Conservation (phyloP, 495 filamentous ascomycete genomes). For the Hypoxylon fuscum region DNA sequence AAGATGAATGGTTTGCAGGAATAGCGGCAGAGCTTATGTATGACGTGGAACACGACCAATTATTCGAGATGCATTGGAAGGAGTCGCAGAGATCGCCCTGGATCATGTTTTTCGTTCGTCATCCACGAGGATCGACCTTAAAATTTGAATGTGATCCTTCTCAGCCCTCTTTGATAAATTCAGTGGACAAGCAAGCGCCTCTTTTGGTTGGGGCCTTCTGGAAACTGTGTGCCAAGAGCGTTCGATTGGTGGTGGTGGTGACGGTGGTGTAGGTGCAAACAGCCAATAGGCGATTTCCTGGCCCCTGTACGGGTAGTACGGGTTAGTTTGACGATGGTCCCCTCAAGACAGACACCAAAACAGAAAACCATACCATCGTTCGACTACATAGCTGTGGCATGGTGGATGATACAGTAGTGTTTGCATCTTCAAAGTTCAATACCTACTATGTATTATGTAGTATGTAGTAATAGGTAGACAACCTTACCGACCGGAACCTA, state of each 20-base stretch:
- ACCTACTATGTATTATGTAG: too few relatives aligned
- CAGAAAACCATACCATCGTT: slow-evolving; percentile 14
- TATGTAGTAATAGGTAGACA: too few relatives aligned
- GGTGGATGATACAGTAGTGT: not conserved
- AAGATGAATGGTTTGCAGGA: slow-evolving; percentile 33
- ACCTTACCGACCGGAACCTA: not conserved
- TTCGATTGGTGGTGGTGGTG: too few relatives aligned
- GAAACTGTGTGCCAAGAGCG: slow-evolving; percentile 8
- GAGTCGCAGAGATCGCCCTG: slow-evolving; percentile 8
- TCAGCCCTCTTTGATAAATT: slow-evolving; percentile 2
- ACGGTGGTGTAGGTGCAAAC: not conserved
- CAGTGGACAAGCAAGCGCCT: slow-evolving; percentile 24
- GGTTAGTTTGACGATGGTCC: slow-evolving; percentile 18
- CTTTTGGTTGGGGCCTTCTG: not conserved
- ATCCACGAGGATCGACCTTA: slow-evolving; percentile 5
- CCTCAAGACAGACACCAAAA: not conserved
- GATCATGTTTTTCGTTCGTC: slow-evolving; percentile 4
- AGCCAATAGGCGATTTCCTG: slow-evolving; percentile 25
- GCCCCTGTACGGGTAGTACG: slow-evolving; percentile 13
- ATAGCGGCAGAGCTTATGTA: slow-evolving; percentile 23
- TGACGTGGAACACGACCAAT: slow-evolving; percentile 22
- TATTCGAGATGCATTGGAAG: slow-evolving; percentile 12
- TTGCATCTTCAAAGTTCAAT: not conserved
- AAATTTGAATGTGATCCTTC: not conserved
- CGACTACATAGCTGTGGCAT: not conserved